Evolutionary conservation across 2,329 filamentous ascomycete species (phyloP).

Genomic region (Verticillium nubilum): DNA sequence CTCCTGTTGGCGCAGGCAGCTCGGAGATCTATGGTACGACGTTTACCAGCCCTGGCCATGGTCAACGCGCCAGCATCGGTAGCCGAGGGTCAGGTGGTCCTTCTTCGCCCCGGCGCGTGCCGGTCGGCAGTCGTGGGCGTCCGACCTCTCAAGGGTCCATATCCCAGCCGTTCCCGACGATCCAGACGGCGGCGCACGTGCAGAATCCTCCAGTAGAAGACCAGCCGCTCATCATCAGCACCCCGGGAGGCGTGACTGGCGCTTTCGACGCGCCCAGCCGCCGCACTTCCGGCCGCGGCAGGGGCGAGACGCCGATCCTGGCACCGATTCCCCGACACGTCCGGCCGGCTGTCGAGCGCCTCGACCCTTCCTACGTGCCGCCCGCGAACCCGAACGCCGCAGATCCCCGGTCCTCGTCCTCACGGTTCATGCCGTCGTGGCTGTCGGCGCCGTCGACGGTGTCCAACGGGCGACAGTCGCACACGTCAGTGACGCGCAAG

Average conservation of each 20-base stretch:
- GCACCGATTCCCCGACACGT: constrained; percentile 49
- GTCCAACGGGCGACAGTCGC: constrained; percentile 27
- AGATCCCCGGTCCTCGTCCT: constrained; percentile 3
- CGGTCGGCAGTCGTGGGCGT: constrained; percentile 37
- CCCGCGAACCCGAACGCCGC: background rate
- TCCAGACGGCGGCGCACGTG: constrained; percentile 1
- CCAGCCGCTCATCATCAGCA: constrained; percentile 56
- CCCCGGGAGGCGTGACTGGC: constrained; percentile 48
- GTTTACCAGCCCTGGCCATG: constrained; percentile 11
- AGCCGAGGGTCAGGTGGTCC: background rate
- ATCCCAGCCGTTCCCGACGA: constrained; percentile 4
- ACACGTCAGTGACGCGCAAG: constrained; percentile 37
- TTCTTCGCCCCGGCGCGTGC: constrained; percentile 32
- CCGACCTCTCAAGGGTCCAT: constrained; percentile 37
- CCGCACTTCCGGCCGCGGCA: constrained; percentile 7
- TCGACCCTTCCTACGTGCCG: constrained; percentile 49
- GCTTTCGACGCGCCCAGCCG: constrained; percentile 43
- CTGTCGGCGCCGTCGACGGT: constrained; percentile 28
- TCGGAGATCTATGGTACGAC: constrained; percentile 26
- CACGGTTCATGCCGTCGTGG: constrained; percentile 23
- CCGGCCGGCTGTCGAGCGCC: constrained; percentile 38
- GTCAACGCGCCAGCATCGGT: background rate
- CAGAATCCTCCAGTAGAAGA: constrained; percentile 29
- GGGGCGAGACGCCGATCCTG: constrained; percentile 39
- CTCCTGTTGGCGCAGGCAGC: constrained; percentile 22